phyloP scores from a whole-genome alignment of 345 rosid genomes.

The Nephelium lappaceum region DNA sequence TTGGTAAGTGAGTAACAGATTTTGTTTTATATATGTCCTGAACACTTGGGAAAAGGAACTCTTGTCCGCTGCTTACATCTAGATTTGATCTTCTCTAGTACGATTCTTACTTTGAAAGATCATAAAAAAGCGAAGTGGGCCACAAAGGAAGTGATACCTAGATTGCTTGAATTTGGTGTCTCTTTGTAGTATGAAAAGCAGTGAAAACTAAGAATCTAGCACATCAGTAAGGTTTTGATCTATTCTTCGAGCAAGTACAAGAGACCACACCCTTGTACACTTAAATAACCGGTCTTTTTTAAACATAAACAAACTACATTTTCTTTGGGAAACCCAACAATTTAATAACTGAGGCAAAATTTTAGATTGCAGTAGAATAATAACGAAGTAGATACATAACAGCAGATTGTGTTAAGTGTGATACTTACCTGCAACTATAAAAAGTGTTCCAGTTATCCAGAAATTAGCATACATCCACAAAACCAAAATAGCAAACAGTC shows the following conservation, averaged over 20 bases:
- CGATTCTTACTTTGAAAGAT: background rate
- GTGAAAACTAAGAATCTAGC: too few species aligned
- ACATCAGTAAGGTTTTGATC: too few species aligned
- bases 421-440: conserved; percentile 90
- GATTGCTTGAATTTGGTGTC: background rate
- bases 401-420: conserved; percentile 1
- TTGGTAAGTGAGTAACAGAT: background rate
- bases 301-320: background rate
- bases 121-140: background rate
- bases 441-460: conserved; percentile 93
- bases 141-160: background rate
- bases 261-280: too few species aligned
- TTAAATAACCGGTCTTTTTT: background rate
- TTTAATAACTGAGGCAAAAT: too few species aligned
- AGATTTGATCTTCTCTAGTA: background rate
- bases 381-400: too few species aligned
- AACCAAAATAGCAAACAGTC: conserved; percentile 78
- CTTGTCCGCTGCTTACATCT: background rate
- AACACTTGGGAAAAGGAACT: background rate
- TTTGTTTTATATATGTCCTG: background rate
- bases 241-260: too few species aligned
- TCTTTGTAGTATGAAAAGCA: background rate
- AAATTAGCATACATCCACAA: conserved; percentile 99
- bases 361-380: background rate
- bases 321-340: background rate